Conservation (phyloP, 2,329 filamentous ascomycete genomes). For the Ceratocystis cubensis region DNA sequence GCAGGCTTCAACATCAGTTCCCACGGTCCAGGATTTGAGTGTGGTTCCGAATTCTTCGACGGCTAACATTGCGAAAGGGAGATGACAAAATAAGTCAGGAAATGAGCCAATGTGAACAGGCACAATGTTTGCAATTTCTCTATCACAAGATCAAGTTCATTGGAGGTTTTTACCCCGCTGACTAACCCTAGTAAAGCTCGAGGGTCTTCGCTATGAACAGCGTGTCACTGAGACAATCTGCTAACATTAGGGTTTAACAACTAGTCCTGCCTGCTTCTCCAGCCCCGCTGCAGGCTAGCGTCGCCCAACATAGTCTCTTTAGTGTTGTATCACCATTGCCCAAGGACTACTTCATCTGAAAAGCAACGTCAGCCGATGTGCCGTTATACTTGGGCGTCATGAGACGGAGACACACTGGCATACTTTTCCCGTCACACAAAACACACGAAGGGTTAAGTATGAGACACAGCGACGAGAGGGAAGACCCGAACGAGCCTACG, state of each 20-base stretch:
- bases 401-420: not conserved
- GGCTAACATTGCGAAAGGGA: slow-evolving; percentile 3
- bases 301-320: not conserved
- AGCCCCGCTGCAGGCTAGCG: not conserved
- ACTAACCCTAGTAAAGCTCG: not conserved
- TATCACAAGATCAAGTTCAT: not conserved
- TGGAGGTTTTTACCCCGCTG: not conserved
- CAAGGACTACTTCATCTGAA: not conserved
- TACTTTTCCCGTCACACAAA: not conserved
- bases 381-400: not conserved
- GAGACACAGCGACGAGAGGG: not conserved
- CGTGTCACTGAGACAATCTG: not conserved
- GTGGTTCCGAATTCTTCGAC: slow-evolving; percentile 6
- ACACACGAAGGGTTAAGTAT: not conserved
- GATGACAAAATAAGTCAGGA: not conserved
- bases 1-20: slow-evolving; percentile 6
- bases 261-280: not conserved
- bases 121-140: not conserved
- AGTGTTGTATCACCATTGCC: not conserved
- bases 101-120: not conserved
- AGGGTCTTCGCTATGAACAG: not conserved
- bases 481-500: not conserved
- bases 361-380: slow-evolving; percentile 1
- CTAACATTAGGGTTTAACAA: not conserved
- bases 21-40: slow-evolving; percentile 15